Evolutionary conservation across 2,329 filamentous ascomycete genomes (phyloP), one percentile per base, ranked within the genome.

Genomic region (Huntiella abstrusa): DNA sequence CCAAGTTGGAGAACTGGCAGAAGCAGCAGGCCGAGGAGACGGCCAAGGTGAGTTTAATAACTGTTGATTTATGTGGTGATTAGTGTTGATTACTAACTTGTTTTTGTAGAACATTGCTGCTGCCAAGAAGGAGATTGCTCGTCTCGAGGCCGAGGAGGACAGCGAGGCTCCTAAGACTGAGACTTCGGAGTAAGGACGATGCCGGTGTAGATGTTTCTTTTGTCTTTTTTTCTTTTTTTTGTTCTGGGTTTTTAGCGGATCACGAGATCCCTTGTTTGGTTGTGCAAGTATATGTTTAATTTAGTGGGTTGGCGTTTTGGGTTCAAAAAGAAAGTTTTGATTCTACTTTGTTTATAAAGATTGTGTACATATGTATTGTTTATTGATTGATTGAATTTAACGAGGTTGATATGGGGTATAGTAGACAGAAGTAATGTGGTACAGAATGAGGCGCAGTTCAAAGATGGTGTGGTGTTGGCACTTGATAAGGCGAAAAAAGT

Each of bases 91-190:
- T 54, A 49, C 57, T 65, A 58, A 65, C 51, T 33, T 28, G 5
- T 5, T 35, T 35, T 19, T 36, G 12, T 42, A 96, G 91, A 98
- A 98, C 70, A 80, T 96, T 51, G 83, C 85, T 53, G 94, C 95
- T 65, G 91, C 91, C 51, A 82, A 94, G 70, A 88, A 88, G 64
- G 86, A 95, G 63, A 92, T 98, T 52, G 84, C 87, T 60, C 78
- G 79, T 54, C 75, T 96, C 47, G 88, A 95, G 56, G 63, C 66
- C 46, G 66, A 63, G 51, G 69, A 69, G 52, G 63, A 64, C 52
- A 13, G 22, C 8, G 64, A 62, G 52, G 64, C 33, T 33, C 32
- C 33, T 17, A 41, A 17, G 33, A 33, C 13, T 5, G 38, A 39
- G 39, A 19, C 33, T 13, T 42, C 17, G 5, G 22, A 28, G 22